These are phyloP conservation scores for Drechslerella dactyloides DNA, from an alignment of 2,329 filamentous ascomycete genomes.

Conservation along the genomic window DNA sequence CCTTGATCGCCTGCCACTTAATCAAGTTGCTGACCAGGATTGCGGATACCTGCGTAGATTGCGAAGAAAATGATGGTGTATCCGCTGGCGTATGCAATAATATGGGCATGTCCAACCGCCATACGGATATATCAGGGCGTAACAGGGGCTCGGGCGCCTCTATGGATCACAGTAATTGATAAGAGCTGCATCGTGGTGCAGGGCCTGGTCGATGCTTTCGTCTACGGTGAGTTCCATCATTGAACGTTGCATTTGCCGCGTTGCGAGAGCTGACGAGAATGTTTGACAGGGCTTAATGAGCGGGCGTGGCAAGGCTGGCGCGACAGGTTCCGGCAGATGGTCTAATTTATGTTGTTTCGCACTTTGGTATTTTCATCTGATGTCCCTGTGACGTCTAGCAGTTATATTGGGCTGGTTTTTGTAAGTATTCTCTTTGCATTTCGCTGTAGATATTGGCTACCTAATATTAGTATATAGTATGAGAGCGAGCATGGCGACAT, in stretches of 20 bases:
- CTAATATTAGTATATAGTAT: too few species aligned
- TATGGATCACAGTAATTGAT: slow-evolving; percentile 58
- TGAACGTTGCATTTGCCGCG: slow-evolving; percentile 24
- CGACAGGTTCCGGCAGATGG: slow-evolving; percentile 38
- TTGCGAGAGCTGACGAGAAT: slow-evolving; percentile 21
- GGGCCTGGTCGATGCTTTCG: slow-evolving; percentile 59
- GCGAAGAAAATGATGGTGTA: slow-evolving; percentile 60
- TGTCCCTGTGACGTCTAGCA: too few species aligned
- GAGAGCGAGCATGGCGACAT: neutral
- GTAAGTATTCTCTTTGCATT: too few species aligned
- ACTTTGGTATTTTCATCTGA: slow-evolving; percentile 2
- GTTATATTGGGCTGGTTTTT: too few species aligned
- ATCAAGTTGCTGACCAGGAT: too few species aligned
- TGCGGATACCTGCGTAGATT: slow-evolving; percentile 54
- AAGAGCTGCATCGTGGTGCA: slow-evolving; percentile 59
- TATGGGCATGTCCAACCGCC: slow-evolving; percentile 60
- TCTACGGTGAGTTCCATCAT: slow-evolving; percentile 57
- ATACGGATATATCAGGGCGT: slow-evolving; percentile 59
- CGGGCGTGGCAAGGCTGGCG: slow-evolving; percentile 52
- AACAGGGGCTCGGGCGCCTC: slow-evolving; percentile 57
- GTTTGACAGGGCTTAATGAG: slow-evolving; percentile 46
- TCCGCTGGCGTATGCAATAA: slow-evolving; percentile 59
- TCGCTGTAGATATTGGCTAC: too few species aligned
- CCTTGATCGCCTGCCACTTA: neutral
- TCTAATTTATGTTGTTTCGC: slow-evolving; percentile 21